Base-by-base conservation (phyloP, 176 grass and related monocot species). In the Hordeum marinum region DNA sequence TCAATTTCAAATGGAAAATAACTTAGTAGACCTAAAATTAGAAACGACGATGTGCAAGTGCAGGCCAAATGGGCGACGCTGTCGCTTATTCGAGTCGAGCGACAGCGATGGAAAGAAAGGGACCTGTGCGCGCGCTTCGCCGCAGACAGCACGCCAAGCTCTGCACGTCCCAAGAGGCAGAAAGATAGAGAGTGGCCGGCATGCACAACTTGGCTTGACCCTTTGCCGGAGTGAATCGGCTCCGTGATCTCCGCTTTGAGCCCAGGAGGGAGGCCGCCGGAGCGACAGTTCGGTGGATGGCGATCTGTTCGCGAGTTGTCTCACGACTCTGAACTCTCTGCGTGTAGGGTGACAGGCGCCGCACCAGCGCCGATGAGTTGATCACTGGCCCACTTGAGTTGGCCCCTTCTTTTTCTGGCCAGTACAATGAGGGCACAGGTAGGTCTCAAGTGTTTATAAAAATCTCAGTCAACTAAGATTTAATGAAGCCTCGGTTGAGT, bases 241-340 rank as follows among this genome's bases (percentile, higher is more conserved):
- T 31, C 31, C 65, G 57, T 54, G 87, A 88, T 88, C 48, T 29
- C 55, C 72, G 74, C 46, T 27, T 83, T 83, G 75, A 79, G 77
- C 23, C 23, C 31, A 27, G 36, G 59, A 21, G 20, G 35, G 21
- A 18, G 48, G 52, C 52, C 76, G 32, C 4, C 34, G 11, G 29
- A 29, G n/a, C 23, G 75, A 75, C 43, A 77, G 60, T 67, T 63
- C 27, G 13, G 72, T 31, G 25, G 72, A 85, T 68, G 71, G 73
- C 8, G 83, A 85, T 85, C 5, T 67, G 61, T 34, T 57, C 32
- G 76, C 23, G 42, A 37, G 59, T 57, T 21, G 72, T 21, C 35
- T 14, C 36, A 34, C 6, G 54, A n/a, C 80, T 63, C 55, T 84
- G 40, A 65, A 76, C 39, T 64, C 39, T 64, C 60, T 67, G 7